Base-by-base conservation (phyloP, 352 stramenopile genomes). In the Phytopythium mirpurense region DNA sequence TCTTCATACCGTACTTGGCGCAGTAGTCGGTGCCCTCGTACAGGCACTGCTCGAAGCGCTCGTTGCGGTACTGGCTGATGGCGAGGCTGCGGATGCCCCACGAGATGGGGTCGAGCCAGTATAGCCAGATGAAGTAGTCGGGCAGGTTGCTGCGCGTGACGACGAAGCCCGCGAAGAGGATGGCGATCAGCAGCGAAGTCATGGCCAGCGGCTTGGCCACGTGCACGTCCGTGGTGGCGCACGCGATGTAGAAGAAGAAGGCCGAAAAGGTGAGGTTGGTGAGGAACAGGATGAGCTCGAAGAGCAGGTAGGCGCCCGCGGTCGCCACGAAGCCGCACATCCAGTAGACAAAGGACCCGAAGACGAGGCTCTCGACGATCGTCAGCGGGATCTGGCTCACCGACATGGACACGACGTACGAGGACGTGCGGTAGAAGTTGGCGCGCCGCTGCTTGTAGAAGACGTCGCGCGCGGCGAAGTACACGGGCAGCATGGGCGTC, bases 331-430 rank as follows among this genome's bases (percentile, higher is more conserved):
- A 79, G 16, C 68, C 69, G 26, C 62, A 69, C 55, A 83, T 67
- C 57, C 61, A 83, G 56, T 83, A 83, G n/a, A 83, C 58, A 12
- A 79, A 67, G 6, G 57, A 60, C 15, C 66, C 65, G 49, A 83
- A 72, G n/a, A 83, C 51, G 1, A 78, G 19, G 23, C 65, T 67
- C 41, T 78, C 69, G 36, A 62, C 42, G 6, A 83, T 12, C 7
- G 65, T 72, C 10, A 80, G 42, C 11, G 63, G 71, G 35, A 82
- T 65, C 40, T 78, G 71, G 38, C 60, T 73, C 19, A 78, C 55
- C 26, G 67, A 69, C 40, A 74, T 62, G 36, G 68, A 68, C 31
- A 77, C 42, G 36, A 67, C 63, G 48, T 73, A 77, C 14, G 57
- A 67, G 8, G 53, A 42, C 3, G 68, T 74, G 23, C 65, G 68